These are phyloP conservation scores for Sedum album DNA, from an alignment of 164 flowering plant genomes.

Conservation along the genomic window DNA sequence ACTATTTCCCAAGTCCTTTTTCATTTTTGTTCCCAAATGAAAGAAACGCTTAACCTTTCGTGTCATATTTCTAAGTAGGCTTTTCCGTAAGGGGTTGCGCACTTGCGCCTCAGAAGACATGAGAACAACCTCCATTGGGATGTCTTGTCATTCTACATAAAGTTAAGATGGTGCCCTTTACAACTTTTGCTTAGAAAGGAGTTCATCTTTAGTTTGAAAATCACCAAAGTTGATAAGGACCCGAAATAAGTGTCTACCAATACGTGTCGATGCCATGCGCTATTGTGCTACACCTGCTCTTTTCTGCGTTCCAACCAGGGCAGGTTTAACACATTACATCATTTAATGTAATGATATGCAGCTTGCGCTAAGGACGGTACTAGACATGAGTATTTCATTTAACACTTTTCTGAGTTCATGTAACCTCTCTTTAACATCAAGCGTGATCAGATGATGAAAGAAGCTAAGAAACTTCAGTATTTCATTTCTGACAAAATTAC, in stretches of 20 bases:
- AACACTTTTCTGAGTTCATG: too few relatives aligned
- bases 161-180: not conserved
- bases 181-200: not conserved
- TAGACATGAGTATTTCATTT: too few relatives aligned
- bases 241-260: not conserved
- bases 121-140: too few relatives aligned
- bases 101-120: not conserved
- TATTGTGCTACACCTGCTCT: not conserved
- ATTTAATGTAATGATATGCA: not conserved
- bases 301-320: not conserved
- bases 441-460: not conserved
- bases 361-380: too few relatives aligned
- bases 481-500: too few relatives aligned
- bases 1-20: not conserved
- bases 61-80: not conserved
- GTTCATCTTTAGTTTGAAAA: not conserved
- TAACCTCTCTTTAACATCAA: not conserved
- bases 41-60: not conserved
- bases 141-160: not conserved
- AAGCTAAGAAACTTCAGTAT: not conserved
- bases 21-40: not conserved
- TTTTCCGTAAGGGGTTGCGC: not conserved
- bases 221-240: not conserved
- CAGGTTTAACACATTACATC: not conserved
- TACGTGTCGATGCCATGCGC: conserved; percentile 5